phyloP scores from a whole-genome alignment of 768 basidiomycete genomes.

The Suillus decipiens region DNA sequence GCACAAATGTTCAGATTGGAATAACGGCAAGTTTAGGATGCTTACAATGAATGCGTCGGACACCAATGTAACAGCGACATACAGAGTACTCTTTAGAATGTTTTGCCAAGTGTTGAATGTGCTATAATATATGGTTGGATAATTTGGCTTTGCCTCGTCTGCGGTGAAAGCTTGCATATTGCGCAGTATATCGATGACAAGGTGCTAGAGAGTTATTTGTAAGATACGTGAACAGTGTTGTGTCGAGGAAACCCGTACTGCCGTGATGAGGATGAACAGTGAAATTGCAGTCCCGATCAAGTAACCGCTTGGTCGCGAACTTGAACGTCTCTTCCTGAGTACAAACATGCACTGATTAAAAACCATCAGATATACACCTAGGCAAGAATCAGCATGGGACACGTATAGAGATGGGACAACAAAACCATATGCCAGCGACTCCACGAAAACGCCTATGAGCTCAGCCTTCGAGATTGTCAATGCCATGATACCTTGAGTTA shows the following conservation, averaged over 20 bases:
- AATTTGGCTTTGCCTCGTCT: constrained; percentile 15
- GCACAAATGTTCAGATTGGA: not conserved
- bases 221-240: not conserved
- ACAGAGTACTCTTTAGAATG: constrained; percentile 26
- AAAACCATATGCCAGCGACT: constrained; percentile 16
- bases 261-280: constrained; percentile 16
- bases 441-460: constrained; percentile 16
- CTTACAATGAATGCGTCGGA: constrained; percentile 32
- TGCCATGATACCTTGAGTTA: constrained; percentile 6
- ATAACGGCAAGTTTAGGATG: not conserved
- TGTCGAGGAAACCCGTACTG: constrained; percentile 7
- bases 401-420: not conserved
- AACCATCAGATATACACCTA: constrained; percentile 16
- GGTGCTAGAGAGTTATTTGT: constrained; percentile 20
- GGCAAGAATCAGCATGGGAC: not conserved
- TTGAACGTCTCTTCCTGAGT: constrained; percentile 12
- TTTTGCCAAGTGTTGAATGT: constrained; percentile 22
- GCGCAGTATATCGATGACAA: constrained; percentile 27
- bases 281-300: constrained; percentile 16
- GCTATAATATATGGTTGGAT: constrained; percentile 21
- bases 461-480: constrained; percentile 12
- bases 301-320: constrained; percentile 16
- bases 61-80: constrained; percentile 26
- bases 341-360: constrained; percentile 14
- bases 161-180: constrained; percentile 26